Base-by-base conservation (phyloP, 1,284 basidiomycete species). In the Ganoderma resinaceum region DNA sequence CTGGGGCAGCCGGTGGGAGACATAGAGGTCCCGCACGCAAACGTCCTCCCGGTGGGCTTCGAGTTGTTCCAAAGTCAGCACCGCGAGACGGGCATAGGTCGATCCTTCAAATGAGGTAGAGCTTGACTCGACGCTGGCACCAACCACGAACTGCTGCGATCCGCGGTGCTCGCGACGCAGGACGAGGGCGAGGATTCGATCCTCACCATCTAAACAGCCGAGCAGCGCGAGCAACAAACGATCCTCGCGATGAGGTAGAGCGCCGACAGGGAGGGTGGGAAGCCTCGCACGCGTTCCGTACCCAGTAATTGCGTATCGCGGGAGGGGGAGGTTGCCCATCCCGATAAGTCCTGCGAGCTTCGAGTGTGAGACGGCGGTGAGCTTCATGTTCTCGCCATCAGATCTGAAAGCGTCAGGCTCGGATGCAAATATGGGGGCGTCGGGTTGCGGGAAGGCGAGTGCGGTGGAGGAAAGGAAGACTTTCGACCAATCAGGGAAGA, bases 231-330 rank as follows among this genome's bases (percentile, higher is more conserved):
- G 61, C 16, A 62, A 9, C 9, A 62, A 18, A 11, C 43, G 61
- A 23, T 49, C 11, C 23, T 31, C 33, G 16, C 29, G n/a, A 31
- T n/a, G 18, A 2, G 61, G 29, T 23, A 42, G 35, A 29, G 9
- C 31, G n/a, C 42, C 23, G 4, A 62, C 29, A 14, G 61, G 61
- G 42, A 62, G 11, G 12, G n/a, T 62, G 11, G 61, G 61, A 0
- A 62, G 40, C 31, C n/a, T 62, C 14, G 61, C 61, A 20, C 42
- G 61, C 12, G 42, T 49, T n/a, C 61, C 61, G 20, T 62, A 49
- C 18, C 40, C 26, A 4, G 61, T 62, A 2, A 46, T 35, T 2
- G 42, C 26, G 37, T 62, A 62, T 12, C 40, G 20, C 20, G 61
- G 42, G 23, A 62, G 61, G 9, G 61, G 61, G 16, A 62, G 52